Conservation (phyloP, 345 rosid species). For the Mercurialis annua region DNA sequence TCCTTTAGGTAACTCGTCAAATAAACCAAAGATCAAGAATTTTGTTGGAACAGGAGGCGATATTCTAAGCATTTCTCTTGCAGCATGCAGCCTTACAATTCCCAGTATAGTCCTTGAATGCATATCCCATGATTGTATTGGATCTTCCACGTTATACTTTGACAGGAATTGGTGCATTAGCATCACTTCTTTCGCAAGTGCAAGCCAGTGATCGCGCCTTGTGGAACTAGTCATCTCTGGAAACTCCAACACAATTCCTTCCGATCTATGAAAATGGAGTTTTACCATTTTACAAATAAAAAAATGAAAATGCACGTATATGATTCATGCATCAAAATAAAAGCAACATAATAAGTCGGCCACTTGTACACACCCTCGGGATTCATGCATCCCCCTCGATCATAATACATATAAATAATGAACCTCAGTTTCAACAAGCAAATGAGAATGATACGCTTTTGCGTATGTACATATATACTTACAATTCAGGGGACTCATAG, state of each 20-base stretch:
- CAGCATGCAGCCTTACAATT: conserved; percentile 84
- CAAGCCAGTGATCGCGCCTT: conserved; percentile 91
- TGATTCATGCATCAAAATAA: background rate
- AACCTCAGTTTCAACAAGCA: background rate
- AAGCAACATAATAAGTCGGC: background rate
- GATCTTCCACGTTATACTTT: conserved; percentile 42
- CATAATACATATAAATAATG: background rate
- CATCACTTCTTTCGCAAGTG: conserved; percentile 60
- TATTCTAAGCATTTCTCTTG: conserved; percentile 80
- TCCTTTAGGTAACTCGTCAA: conserved; percentile 81
- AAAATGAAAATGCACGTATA: background rate
- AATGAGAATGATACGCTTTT: background rate
- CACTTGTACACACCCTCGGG: too few relatives aligned
- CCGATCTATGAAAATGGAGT: conserved; percentile 42
- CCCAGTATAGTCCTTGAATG: conserved; percentile 78
- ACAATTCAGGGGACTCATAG: conserved; percentile 72
- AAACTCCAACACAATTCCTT: conserved; percentile 79
- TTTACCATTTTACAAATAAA: conserved; percentile 2
- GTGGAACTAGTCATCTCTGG: conserved; percentile 95
- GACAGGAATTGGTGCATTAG: conserved; percentile 69
- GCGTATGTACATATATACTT: conserved; percentile 29
- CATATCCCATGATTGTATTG: conserved; percentile 68
- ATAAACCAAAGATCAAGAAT: conserved; percentile 78
- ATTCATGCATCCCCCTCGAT: background rate
- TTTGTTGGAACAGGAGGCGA: conserved; percentile 70